These are phyloP conservation scores for Thelonectria discophora DNA, from an alignment of 2,329 filamentous ascomycete genomes.

Conservation along the genomic window DNA sequence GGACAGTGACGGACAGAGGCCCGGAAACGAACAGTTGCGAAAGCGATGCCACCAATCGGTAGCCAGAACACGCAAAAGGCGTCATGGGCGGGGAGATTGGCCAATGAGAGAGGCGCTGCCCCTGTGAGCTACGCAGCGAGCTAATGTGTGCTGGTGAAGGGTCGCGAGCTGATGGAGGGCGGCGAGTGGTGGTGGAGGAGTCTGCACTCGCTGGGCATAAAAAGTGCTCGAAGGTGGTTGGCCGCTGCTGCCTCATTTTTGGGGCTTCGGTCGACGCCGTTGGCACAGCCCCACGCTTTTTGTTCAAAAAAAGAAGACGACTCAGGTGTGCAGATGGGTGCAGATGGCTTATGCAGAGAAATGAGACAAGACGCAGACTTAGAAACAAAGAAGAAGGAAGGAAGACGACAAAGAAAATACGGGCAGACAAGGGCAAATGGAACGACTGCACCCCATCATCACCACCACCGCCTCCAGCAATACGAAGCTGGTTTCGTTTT, in stretches of 20 bases:
- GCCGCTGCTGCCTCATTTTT: conserved; percentile 11
- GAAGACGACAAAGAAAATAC: not conserved
- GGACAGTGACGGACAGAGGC: too few relatives aligned
- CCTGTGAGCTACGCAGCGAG: conserved; percentile 35
- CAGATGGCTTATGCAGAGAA: not conserved
- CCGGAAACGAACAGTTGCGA: conserved; percentile 8
- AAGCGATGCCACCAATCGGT: conserved; percentile 38
- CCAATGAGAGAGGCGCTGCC: conserved; percentile 30
- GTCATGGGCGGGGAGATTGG: conserved; percentile 27
- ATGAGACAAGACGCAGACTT: not conserved
- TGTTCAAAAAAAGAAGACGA: not conserved
- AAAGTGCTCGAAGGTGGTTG: conserved; percentile 2
- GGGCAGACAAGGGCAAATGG: not conserved
- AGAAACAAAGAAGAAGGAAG: not conserved
- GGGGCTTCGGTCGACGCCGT: conserved; percentile 10
- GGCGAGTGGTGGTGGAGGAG: conserved; percentile 10
- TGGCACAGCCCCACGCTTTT: conserved; percentile 7
- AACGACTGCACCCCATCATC: not conserved
- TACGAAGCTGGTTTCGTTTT: not conserved
- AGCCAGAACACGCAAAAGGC: conserved; percentile 25
- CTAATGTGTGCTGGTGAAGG: conserved; percentile 2
- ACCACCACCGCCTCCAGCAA: not conserved
- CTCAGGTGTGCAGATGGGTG: not conserved
- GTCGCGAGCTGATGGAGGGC: conserved; percentile 4
- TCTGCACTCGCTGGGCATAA: not conserved